Base-by-base conservation (phyloP, 1,284 basidiomycete genomes). In the Marasmius fiardii region DNA sequence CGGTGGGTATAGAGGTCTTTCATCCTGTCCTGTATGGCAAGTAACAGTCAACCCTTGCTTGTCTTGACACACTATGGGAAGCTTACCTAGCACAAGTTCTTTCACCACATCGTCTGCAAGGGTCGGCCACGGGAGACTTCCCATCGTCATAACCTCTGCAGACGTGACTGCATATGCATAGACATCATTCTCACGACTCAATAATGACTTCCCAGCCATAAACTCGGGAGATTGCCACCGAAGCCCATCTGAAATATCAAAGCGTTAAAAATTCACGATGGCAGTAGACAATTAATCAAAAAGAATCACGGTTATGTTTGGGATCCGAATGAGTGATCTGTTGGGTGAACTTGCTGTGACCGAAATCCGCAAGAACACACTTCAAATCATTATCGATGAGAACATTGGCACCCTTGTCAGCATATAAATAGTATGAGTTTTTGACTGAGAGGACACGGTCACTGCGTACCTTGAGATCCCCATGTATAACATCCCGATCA, bases 181-280 rank as follows among this genome's bases (percentile, higher is more conserved):
- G 2, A 59, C 49, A 39, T 59, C 55, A 43, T 51, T 56, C 24
- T 56, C 54, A 35, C 31, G 53, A 3, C 54, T 51, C 18, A 56
- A 39, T 10, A 56, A 24, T 3, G 58, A 54, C 16, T 43, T 47
- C 20, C 47, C 52, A 1, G 48, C 35, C 54, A 59, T 56, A 26
- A 59, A 52, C 37, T 59, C 58, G 24, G 58, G 58, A 8, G 58
- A 56, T 41, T 59, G 58, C 58, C 58, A 59, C 8, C 58, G 51
- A 21, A 59, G 44, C 2, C 58, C 54, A 26, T 59, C 58, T 59
- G 11, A 39, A n/a, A 18, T 24, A 21, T 11, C 4, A 2, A 18
- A 6, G 33, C 16, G 20, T 28, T 12, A 31, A n/a, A 28, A 35
- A 51, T 7, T 5, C 28, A 1, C 44, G 5, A 16, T n/a, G 16